Conservation (phyloP, 495 filamentous ascomycete species). For the Penicillium egyptiacum region DNA sequence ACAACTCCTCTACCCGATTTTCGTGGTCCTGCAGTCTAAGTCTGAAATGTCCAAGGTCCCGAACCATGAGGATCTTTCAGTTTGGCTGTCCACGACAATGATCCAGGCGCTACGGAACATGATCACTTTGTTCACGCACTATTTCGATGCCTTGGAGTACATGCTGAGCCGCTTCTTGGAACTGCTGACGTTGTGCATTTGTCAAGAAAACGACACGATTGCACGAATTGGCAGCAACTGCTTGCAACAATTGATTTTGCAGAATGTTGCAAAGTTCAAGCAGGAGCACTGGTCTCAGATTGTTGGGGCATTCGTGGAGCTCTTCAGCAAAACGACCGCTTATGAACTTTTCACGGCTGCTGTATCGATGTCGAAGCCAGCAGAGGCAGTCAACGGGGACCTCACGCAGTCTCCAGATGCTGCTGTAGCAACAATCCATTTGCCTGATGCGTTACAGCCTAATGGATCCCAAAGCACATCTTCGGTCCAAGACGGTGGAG, state of each 20-base stretch:
- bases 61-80: conserved; percentile 92
- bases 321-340: conserved; percentile 92
- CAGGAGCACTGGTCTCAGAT: conserved; percentile 89
- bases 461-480: conserved; percentile 53
- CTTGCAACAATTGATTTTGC: conserved; percentile 90
- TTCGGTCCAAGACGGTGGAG: conserved; percentile 41
- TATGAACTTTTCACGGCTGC: conserved; percentile 90
- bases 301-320: conserved; percentile 89
- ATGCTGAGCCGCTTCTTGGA: conserved; percentile 97
- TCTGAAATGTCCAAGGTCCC: conserved; percentile 93
- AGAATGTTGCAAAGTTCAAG: conserved; percentile 89
- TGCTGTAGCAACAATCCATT: conserved; percentile 21
- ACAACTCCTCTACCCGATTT: conserved; percentile 94
- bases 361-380: conserved; percentile 50
- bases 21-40: conserved; percentile 93
- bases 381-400: conserved; percentile 38
- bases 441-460: conserved; percentile 58
- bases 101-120: conserved; percentile 97
- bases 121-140: conserved; percentile 97
- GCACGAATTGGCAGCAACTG: conserved; percentile 98
- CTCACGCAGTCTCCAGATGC: conserved; percentile 30
- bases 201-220: conserved; percentile 98
- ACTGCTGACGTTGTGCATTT: conserved; percentile 91
- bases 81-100: conserved; percentile 99
- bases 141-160: conserved; percentile 91